Conservation (phyloP, 352 stramenopile species). For the Pythium phragmitis region DNA sequence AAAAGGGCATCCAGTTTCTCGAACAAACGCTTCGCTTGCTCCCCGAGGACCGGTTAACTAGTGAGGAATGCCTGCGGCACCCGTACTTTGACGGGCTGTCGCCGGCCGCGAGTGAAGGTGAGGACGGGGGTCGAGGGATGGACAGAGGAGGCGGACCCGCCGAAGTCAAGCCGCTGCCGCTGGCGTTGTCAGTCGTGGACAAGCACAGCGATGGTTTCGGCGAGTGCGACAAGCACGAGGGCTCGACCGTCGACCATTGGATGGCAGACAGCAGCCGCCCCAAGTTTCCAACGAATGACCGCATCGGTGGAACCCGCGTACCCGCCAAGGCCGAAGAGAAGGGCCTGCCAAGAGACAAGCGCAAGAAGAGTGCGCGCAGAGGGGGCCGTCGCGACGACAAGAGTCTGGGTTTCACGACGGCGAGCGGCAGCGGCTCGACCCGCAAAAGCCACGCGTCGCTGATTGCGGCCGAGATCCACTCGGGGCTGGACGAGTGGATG, state of each 20-base stretch:
- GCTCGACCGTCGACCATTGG: background rate
- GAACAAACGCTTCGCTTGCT: conserved; percentile 74
- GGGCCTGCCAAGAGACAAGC: conserved; percentile 18
- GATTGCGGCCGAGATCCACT: conserved; percentile 3
- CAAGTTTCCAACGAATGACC: conserved; percentile 16
- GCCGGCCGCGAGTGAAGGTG: background rate
- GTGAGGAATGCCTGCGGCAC: conserved; percentile 79
- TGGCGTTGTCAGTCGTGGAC: conserved; percentile 3
- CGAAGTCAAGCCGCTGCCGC: conserved; percentile 25
- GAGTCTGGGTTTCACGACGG: background rate
- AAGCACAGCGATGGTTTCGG: background rate
- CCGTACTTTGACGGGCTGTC: conserved; percentile 87
- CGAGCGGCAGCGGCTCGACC: conserved; percentile 9
- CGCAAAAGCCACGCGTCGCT: conserved; percentile 22
- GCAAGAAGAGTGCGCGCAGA: conserved; percentile 24
- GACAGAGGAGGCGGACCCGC: background rate
- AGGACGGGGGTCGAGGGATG: background rate
- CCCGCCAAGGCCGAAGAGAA: conserved; percentile 28
- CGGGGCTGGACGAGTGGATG: conserved; percentile 14
- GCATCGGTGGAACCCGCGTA: background rate
- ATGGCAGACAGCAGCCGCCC: conserved; percentile 2
- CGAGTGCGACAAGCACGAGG: conserved; percentile 16
- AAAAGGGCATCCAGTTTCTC: conserved; percentile 83
- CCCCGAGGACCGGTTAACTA: conserved; percentile 71
- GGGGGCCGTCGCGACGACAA: conserved; percentile 22